Conservation (phyloP, 2,329 filamentous ascomycete species). For the Epichloe baconii region DNA sequence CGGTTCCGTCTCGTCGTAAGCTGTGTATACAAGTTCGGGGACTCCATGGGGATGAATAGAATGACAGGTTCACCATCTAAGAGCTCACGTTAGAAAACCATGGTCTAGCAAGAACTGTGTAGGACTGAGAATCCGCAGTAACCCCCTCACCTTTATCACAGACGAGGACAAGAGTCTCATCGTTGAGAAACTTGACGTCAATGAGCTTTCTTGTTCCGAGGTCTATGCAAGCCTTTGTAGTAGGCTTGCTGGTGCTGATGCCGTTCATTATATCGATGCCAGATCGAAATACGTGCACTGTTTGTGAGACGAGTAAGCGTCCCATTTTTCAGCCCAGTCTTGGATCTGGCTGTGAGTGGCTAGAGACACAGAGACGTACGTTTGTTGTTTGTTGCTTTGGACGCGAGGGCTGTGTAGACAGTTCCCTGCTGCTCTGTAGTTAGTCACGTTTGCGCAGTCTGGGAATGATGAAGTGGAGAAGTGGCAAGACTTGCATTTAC, state of each 20-base stretch:
- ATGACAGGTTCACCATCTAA: conserved; percentile 16
- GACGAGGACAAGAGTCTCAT: conserved; percentile 47
- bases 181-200: conserved; percentile 57
- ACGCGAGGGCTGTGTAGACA: conserved; percentile 29
- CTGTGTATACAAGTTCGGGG: conserved; percentile 22
- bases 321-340: background rate
- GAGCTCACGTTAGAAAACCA: background rate
- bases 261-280: conserved; percentile 41
- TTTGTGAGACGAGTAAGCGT: background rate
- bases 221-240: conserved; percentile 26
- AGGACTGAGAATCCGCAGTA: background rate
- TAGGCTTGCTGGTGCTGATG: conserved; percentile 35
- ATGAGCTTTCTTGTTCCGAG: conserved; percentile 33
- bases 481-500: conserved; percentile 18
- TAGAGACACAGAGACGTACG: conserved; percentile 16
- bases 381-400: conserved; percentile 22
- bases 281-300: conserved; percentile 46
- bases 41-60: conserved; percentile 24
- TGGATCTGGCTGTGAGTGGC: background rate
- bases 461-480: background rate
- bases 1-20: conserved; percentile 17
- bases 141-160: conserved; percentile 26
- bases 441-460: background rate
- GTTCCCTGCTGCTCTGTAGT: conserved; percentile 18
- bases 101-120: too few species aligned